These are phyloP conservation scores for Polytolypa hystricis DNA, from an alignment of 2,329 filamentous ascomycete species.

Conservation along the genomic window DNA sequence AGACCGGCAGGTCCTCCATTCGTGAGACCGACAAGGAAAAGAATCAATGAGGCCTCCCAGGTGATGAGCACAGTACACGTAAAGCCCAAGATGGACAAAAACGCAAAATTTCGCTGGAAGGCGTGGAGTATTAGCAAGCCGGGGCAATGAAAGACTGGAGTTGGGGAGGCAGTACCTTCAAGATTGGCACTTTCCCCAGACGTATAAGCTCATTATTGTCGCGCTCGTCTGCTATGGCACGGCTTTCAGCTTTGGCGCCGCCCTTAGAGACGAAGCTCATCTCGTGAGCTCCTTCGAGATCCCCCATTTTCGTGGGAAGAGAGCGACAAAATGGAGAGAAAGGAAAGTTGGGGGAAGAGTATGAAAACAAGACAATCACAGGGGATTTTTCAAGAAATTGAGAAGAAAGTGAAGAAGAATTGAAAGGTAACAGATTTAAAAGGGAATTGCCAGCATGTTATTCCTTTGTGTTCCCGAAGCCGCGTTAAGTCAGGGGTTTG, in stretches of 20 bases:
- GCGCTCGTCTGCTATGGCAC: slow-evolving; percentile 7
- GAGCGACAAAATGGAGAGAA: neutral
- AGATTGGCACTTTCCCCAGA: slow-evolving; percentile 33
- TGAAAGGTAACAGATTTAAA: no score
- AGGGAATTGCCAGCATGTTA: no score
- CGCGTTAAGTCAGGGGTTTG: no score
- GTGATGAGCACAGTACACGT: slow-evolving; percentile 28
- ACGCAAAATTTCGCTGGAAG: slow-evolving; percentile 19
- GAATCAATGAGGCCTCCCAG: slow-evolving; percentile 22
- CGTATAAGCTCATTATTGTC: slow-evolving; percentile 27
- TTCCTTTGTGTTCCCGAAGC: no score
- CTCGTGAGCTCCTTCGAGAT: neutral
- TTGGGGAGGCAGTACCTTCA: slow-evolving; percentile 22
- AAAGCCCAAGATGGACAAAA: slow-evolving; percentile 28
- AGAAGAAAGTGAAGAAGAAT: neutral
- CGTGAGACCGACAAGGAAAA: slow-evolving; percentile 15
- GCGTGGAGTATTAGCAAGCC: neutral
- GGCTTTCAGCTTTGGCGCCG: neutral
- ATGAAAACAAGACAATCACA: neutral
- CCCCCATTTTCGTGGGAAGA: neutral
- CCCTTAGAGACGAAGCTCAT: no score
- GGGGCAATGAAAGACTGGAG: neutral
- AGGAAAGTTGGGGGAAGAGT: slow-evolving; percentile 1
- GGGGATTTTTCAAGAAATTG: neutral
- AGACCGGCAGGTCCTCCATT: slow-evolving; percentile 27